Conservation (phyloP, 257 asterid species). For the Jasminum sambac region DNA sequence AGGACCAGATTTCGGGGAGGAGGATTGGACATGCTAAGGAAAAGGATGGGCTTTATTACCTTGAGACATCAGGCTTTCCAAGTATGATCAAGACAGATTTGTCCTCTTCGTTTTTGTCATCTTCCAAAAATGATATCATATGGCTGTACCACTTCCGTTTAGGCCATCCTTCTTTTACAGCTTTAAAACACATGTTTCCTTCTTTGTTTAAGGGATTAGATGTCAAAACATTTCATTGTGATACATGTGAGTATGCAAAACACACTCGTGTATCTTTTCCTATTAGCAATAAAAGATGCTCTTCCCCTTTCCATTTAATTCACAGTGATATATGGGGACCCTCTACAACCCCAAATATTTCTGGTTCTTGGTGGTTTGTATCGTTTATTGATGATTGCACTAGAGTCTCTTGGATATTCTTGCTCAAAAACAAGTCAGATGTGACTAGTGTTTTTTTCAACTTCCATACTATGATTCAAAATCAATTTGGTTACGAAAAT, state of each 20-base stretch:
- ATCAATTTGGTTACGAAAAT: neutral
- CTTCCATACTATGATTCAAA: neutral
- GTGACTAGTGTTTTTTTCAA: neutral
- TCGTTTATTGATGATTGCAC: neutral
- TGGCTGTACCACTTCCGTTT: conserved; percentile 15
- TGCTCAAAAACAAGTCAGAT: neutral
- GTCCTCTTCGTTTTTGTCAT: neutral
- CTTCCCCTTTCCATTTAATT: neutral
- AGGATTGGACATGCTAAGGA: conserved; percentile 18
- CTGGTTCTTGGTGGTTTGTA: neutral
- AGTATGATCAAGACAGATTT: neutral
- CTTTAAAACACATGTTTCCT: neutral
- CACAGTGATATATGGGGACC: conserved; percentile 5
- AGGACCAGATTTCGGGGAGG: neutral
- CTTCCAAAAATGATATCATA: conserved; percentile 9
- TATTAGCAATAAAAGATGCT: neutral
- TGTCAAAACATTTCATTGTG: neutral
- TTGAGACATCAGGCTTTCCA: neutral
- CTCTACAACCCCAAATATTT: neutral
- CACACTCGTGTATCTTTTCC: neutral
- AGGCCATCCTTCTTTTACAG: conserved; percentile 13
- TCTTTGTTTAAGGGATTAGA: neutral
- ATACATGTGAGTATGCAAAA: conserved; percentile 4
- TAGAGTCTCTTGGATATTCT: neutral
- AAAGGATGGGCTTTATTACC: neutral